Percentiles rank a stretch among this genome's conserved stretches.
These are phyloP conservation scores for Acer yangbiense DNA, from an alignment of 345 rosid species.

Conservation along the genomic window DNA sequence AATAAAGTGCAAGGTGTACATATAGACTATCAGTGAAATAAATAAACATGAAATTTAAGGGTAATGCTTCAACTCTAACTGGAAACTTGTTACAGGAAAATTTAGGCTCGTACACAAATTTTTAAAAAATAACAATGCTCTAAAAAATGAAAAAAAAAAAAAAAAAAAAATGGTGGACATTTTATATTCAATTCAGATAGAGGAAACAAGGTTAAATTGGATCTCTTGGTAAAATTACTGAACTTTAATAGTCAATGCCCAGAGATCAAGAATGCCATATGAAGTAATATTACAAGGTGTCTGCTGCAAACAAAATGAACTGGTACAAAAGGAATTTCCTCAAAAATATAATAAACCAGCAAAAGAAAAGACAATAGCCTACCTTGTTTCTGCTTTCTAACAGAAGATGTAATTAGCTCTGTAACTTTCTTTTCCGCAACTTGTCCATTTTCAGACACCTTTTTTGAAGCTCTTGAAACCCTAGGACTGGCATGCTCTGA, in stretches of 20 bases:
- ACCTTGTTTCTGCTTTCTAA: conserved; percentile 58
- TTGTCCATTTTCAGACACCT: conserved; percentile 50
- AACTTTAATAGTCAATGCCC: neutral
- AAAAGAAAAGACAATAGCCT: conserved; percentile 12
- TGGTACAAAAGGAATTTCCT: neutral
- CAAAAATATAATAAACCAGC: neutral
- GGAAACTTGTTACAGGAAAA: neutral
- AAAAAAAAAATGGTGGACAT: neutral
- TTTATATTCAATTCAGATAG: neutral
- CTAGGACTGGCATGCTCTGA: conserved; percentile 46
- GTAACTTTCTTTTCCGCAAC: conserved; percentile 47
- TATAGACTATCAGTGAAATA: too few species aligned
- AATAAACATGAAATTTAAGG: neutral
- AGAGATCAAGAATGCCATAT: neutral
- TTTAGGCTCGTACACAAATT: neutral
- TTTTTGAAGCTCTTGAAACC: conserved; percentile 54
- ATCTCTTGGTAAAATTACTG: neutral
- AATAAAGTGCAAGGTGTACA: too few species aligned
- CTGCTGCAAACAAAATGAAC: neutral
- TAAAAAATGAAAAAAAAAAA: neutral
- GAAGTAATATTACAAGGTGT: neutral
- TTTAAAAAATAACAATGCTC: neutral
- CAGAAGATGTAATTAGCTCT: conserved; percentile 68
- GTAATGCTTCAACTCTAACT: neutral
- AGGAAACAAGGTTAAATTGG: neutral